Conservation (phyloP, 148 eudicot genomes). For the Nyssa sinensis region DNA sequence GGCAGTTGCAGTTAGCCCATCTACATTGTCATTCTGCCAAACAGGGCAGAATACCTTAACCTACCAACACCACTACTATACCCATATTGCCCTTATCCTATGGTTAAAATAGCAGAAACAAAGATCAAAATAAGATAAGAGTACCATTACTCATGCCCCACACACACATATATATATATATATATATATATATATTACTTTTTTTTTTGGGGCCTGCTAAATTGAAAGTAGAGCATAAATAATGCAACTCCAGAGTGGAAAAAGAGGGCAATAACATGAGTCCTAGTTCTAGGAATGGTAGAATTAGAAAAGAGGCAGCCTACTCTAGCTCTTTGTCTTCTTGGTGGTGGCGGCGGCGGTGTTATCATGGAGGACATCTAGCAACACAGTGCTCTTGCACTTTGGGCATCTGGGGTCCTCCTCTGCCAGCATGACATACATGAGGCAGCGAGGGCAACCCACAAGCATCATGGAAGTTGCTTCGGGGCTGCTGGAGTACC, state of each 20-base stretch:
- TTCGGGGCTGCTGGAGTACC: conserved; percentile 39
- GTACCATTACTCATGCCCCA: no score
- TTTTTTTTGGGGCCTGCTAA: background rate
- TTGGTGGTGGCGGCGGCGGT: conserved; percentile 19
- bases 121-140: no score
- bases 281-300: background rate
- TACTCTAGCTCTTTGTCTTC: conserved; percentile 26
- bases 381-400: conserved; percentile 70
- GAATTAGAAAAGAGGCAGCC: background rate
- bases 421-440: conserved; percentile 69
- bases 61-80: background rate
- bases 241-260: background rate
- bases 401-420: conserved; percentile 72
- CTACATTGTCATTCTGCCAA: conserved; percentile 20
- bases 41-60: background rate
- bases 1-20: conserved; percentile 15
- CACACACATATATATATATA: no score
- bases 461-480: conserved; percentile 64
- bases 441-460: conserved; percentile 72
- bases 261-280: background rate
- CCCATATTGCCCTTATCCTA: conserved; percentile 10
- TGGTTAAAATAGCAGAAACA: background rate
- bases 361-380: conserved; percentile 46
- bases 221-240: conserved; percentile 17
- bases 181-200: no score